Evolutionary conservation across 331 rosid genomes (phyloP).

Genomic region (Phaseolus coccineus): DNA sequence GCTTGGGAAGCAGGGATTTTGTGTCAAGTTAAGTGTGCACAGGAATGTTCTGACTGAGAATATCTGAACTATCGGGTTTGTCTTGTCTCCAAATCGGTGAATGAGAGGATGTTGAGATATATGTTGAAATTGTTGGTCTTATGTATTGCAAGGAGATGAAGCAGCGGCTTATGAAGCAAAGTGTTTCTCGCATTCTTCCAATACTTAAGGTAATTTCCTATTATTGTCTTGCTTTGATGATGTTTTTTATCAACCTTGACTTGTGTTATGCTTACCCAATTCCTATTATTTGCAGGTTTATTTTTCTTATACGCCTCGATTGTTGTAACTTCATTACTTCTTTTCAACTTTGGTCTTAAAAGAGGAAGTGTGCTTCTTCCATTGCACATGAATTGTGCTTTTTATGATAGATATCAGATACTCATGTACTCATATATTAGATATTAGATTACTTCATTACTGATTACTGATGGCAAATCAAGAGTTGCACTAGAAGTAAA

Average conservation of each 20-base stretch:
- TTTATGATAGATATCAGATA: conserved; percentile 2
- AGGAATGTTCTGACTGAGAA: conserved; percentile 68
- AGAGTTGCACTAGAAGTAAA: neutral
- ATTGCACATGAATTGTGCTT: neutral
- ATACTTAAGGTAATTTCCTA: conserved; percentile 77
- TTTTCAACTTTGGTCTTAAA: conserved; percentile 19
- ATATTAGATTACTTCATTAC: neutral
- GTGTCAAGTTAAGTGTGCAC: conserved; percentile 91
- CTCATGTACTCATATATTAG: neutral
- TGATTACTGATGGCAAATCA: neutral
- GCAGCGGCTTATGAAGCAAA: conserved; percentile 91
- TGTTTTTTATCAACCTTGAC: conserved; percentile 17
- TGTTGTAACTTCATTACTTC: conserved; percentile 2
- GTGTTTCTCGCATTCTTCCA: conserved; percentile 85
- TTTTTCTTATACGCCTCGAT: neutral
- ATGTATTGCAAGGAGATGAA: conserved; percentile 97
- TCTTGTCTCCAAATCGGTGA: conserved; percentile 75
- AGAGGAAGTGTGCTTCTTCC: conserved; percentile 25
- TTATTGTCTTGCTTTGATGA: conserved; percentile 1
- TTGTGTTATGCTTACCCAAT: neutral
- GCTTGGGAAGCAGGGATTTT: conserved; percentile 89
- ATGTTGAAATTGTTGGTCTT: conserved; percentile 87
- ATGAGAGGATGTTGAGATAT: conserved; percentile 94
- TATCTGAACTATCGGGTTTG: conserved; percentile 56
- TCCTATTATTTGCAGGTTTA: neutral